A percentile compares a stretch with the other conserved stretches of the same genome.
Evolutionary conservation across 169 alveolate genomes (phyloP).

Genomic region (Condylostoma magnum): DNA sequence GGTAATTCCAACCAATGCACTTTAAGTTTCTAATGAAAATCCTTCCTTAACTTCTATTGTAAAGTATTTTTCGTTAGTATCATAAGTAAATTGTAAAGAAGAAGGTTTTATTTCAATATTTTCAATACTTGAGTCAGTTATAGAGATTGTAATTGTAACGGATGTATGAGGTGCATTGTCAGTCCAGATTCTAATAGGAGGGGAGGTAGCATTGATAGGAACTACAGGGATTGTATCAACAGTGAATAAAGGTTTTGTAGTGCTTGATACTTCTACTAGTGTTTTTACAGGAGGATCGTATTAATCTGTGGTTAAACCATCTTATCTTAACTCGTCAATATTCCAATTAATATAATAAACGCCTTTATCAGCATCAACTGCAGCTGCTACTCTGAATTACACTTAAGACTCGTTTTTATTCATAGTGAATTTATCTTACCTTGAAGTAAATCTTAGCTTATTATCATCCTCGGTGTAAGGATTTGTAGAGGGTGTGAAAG

Average conservation of each 20-base stretch:
- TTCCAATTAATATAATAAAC: not conserved
- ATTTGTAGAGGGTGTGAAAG: too few species aligned
- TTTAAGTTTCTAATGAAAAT: too few species aligned
- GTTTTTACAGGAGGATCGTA: not conserved
- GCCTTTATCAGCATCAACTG: not conserved
- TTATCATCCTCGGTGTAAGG: too few species aligned
- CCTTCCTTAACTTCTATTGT: not conserved
- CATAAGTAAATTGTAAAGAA: not conserved
- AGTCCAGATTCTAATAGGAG: not conserved
- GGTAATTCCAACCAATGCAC: too few species aligned
- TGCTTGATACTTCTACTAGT: not conserved
- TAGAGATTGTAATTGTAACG: not conserved
- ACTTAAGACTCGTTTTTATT: not conserved
- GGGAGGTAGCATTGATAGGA: not conserved
- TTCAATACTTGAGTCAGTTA: not conserved
- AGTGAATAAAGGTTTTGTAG: not conserved
- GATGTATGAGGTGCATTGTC: not conserved
- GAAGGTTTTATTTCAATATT: not conserved
- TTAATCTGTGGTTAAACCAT: not conserved
- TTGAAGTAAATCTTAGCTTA: not conserved
- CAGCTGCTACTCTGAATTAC: not conserved
- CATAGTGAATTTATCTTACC: not conserved
- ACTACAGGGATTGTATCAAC: not conserved
- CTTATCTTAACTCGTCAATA: not conserved
- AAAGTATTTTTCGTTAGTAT: not conserved